Base-by-base conservation (phyloP, 2,329 filamentous ascomycete species). In the Bipolaris oryzae region DNA sequence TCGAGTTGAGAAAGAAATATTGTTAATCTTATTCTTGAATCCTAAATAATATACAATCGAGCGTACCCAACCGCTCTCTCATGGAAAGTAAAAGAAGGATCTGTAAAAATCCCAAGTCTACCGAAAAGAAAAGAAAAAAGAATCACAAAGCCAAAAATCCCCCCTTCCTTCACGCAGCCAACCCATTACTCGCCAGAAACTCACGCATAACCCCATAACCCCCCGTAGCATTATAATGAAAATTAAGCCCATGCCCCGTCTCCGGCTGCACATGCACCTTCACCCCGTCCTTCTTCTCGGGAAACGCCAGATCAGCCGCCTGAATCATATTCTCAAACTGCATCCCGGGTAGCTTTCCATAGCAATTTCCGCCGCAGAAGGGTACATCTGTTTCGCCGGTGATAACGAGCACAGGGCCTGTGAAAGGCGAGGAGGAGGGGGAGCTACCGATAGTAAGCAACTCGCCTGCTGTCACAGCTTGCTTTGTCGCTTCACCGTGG, bases 341-440 rank as follows among this genome's bases (percentile, higher is more conserved):
- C 28, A 31, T 31, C 3, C 28, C 28, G 3, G 28, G 28, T 4
- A 31, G 3, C 28, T 31, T 31, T 13, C 53, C 61, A 37, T 60
- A 67, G 74, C 86, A 89, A 71, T 88, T 82, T 23, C 85, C 84
- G 3, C 86, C 87, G 57, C 87, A 89, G 71, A 85, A 89, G 5
- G 83, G 81, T 46, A 87, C 82, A 33, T 76, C 73, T 28, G 64
- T 54, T 28, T 69, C 60, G 15, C 86, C 86, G 31, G 85, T 87
- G 55, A 89, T 79, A 47, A 89, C 78, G 43, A 86, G 72, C 0
- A 86, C 84, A 0, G 86, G 84, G 0, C 85, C 86, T 1, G 67
- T 73, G 64, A 84, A 86, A 0, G 68, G 58, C 50, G 74, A 75
- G 6, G 38, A 57, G 58, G 63, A 61, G 0, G 74, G 76, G 1